These are phyloP conservation scores for Saraca asoca DNA, from an alignment of 331 rosid genomes.

Conservation along the genomic window DNA sequence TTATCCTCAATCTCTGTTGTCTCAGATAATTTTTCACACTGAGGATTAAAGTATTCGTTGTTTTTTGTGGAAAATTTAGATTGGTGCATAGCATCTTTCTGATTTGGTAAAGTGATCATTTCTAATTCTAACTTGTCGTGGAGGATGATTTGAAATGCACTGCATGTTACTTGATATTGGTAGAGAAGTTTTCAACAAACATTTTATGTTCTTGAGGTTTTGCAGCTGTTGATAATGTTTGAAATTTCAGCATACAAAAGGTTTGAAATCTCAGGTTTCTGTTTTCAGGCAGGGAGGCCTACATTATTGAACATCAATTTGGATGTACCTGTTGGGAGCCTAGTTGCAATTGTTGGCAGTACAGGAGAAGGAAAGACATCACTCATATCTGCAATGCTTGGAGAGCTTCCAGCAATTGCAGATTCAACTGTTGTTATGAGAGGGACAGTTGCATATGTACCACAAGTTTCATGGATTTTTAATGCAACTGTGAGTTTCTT, in stretches of 20 bases:
- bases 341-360: conserved; percentile 93
- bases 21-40: too few relatives aligned
- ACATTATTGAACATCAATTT: conserved; percentile 76
- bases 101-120: not conserved
- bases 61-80: too few relatives aligned
- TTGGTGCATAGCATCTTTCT: too few relatives aligned
- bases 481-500: conserved; percentile 82
- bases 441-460: conserved; percentile 88
- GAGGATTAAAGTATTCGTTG: too few relatives aligned
- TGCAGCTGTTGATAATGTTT: conserved; percentile 17
- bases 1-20: too few relatives aligned
- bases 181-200: conserved; percentile 2
- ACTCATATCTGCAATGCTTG: conserved; percentile 85
- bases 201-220: conserved; percentile 12
- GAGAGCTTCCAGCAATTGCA: conserved; percentile 70
- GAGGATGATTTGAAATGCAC: conserved; percentile 26
- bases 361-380: conserved; percentile 99
- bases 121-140: not conserved
- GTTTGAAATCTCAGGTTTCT: conserved; percentile 14
- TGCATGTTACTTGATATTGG: not conserved
- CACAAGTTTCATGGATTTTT: conserved; percentile 97
- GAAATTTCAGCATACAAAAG: conserved; percentile 23
- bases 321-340: conserved; percentile 73
- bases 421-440: conserved; percentile 60
- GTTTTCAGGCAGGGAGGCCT: conserved; percentile 62